These are phyloP conservation scores for Ustilago crameri DNA, from an alignment of 1,284 basidiomycete species.

Conservation along the genomic window DNA sequence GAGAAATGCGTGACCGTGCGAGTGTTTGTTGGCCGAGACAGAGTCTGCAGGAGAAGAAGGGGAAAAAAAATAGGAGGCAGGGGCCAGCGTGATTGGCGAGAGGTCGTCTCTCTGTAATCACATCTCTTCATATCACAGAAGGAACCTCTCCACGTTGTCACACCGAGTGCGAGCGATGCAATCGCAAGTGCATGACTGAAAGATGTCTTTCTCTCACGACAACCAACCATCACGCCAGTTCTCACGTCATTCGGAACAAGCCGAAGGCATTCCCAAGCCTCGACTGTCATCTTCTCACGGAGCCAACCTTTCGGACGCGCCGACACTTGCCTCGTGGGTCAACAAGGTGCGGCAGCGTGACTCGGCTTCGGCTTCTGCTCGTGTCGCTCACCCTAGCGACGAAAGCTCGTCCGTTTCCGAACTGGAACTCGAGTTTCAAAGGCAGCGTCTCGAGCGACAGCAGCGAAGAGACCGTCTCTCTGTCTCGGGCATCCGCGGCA, in stretches of 20 bases:
- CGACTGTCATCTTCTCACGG: slow-evolving; percentile 8
- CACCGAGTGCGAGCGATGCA: not conserved
- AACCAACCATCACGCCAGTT: slow-evolving; percentile 14
- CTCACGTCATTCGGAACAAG: slow-evolving; percentile 13
- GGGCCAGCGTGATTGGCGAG: not conserved
- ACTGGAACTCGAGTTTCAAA: slow-evolving; percentile 40
- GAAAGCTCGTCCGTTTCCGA: slow-evolving; percentile 24
- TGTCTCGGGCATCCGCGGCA: slow-evolving; percentile 40
- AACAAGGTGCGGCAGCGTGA: slow-evolving; percentile 44
- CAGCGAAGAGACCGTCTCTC: slow-evolving; percentile 39
- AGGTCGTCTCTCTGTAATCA: slow-evolving; percentile 32
- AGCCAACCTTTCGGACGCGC: slow-evolving; percentile 12
- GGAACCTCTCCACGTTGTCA: slow-evolving; percentile 11
- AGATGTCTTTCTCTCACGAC: slow-evolving; percentile 28
- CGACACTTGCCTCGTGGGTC: slow-evolving; percentile 45
- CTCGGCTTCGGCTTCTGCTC: slow-evolving; percentile 22
- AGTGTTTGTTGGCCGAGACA: not conserved
- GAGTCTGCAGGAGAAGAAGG: not conserved
- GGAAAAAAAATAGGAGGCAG: not conserved
- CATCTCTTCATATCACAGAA: slow-evolving; percentile 22
- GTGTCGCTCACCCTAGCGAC: slow-evolving; percentile 5
- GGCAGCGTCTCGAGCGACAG: slow-evolving; percentile 41
- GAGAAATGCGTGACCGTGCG: not conserved
- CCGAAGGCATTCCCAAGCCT: slow-evolving; percentile 11
- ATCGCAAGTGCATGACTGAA: slow-evolving; percentile 1